Evolutionary conservation across 257 asterid genomes (phyloP).

Genomic region (Ajuga chamaepitys): DNA sequence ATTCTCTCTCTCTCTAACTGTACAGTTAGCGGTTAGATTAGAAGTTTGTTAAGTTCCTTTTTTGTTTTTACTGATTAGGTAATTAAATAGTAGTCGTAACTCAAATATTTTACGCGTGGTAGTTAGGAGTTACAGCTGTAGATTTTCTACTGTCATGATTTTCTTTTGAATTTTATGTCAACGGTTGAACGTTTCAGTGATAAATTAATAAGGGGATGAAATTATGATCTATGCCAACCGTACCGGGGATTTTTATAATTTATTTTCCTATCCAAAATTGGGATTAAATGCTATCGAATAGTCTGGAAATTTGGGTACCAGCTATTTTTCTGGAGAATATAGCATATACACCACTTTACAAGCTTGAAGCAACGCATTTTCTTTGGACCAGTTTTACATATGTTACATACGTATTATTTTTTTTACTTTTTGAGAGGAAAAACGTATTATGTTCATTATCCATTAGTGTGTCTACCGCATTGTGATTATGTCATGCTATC

Average conservation of each 20-base stretch:
- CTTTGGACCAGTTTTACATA: background rate
- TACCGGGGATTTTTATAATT: background rate
- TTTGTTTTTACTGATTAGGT: background rate
- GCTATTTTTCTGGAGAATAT: conserved; percentile 13
- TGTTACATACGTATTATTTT: too few relatives aligned
- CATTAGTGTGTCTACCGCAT: background rate
- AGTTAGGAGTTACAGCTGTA: conserved; percentile 16
- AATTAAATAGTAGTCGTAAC: background rate
- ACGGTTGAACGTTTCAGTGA: background rate
- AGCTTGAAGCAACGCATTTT: conserved; percentile 10
- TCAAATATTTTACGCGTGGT: conserved; percentile 1
- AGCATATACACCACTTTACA: conserved; percentile 14
- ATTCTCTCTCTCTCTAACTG: background rate
- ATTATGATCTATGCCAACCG: background rate
- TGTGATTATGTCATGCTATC: too few relatives aligned
- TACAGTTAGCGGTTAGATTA: background rate
- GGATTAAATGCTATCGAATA: background rate
- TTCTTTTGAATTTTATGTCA: background rate
- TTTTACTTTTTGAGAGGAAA: too few relatives aligned
- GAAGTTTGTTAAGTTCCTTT: background rate
- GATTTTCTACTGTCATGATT: conserved; percentile 13
- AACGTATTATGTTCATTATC: too few relatives aligned
- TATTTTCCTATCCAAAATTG: background rate
- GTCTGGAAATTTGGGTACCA: background rate
- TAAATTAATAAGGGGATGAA: background rate